phyloP scores from a whole-genome alignment of 164 flowering plant genomes.

The Vitis cinerea region DNA sequence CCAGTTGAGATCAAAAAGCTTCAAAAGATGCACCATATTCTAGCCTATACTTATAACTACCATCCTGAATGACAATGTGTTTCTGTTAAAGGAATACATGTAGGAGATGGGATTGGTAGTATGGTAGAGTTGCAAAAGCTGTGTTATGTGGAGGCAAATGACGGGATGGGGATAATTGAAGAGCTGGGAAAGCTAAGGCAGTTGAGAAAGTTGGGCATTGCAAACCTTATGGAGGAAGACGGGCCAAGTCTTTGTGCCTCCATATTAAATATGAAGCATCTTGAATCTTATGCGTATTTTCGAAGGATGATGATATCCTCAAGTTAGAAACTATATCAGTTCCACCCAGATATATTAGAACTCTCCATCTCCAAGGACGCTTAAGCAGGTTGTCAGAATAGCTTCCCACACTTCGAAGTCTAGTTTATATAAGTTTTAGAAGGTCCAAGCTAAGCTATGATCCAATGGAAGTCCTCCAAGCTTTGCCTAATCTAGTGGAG shows the following conservation, averaged over 20 bases:
- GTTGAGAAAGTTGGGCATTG: too few species aligned
- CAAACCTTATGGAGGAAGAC: background rate
- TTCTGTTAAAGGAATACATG: background rate
- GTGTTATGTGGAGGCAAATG: conserved; percentile 3
- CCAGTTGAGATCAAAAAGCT: conserved; percentile 23
- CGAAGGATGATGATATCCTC: background rate
- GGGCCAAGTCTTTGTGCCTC: background rate
- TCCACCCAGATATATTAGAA: too few species aligned
- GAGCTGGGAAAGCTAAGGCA: background rate
- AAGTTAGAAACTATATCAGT: too few species aligned
- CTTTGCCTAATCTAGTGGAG: conserved; percentile 11
- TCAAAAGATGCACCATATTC: conserved; percentile 9
- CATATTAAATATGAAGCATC: conserved; percentile 14
- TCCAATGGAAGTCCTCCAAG: background rate
- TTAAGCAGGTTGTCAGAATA: background rate
- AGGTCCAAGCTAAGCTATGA: too few species aligned
- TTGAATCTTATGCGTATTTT: background rate
- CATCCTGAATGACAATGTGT: too few species aligned
- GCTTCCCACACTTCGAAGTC: too few species aligned
- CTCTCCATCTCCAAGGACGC: background rate
- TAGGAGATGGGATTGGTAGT: background rate
- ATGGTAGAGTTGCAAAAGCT: conserved; percentile 10
- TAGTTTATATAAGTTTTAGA: too few species aligned
- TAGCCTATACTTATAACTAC: too few species aligned
- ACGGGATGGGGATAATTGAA: background rate